These are phyloP conservation scores for Cantharellus cinnabarinus DNA, from an alignment of 768 basidiomycete species.

Conservation along the genomic window DNA sequence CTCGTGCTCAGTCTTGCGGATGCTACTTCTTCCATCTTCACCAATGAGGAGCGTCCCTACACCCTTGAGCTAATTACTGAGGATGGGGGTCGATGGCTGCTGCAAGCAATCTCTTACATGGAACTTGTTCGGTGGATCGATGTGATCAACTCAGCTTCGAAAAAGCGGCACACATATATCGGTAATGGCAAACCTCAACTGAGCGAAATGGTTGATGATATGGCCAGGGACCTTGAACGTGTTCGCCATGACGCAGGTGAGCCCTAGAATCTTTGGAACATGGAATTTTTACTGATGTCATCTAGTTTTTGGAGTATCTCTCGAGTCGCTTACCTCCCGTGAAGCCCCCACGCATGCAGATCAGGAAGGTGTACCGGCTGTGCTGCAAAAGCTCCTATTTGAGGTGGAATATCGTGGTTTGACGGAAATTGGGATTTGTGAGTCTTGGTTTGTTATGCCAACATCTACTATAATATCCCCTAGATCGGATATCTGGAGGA, in stretches of 20 bases:
- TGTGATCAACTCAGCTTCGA: conserved; percentile 48
- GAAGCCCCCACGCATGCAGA: conserved; percentile 30
- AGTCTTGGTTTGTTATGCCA: conserved; percentile 14
- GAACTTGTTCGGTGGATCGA: conserved; percentile 68
- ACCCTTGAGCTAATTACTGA: conserved; percentile 70
- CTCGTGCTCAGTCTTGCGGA: conserved; percentile 56
- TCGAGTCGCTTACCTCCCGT: conserved; percentile 45
- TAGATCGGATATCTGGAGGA: conserved; percentile 73
- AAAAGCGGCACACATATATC: conserved; percentile 60
- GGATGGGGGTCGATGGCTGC: conserved; percentile 64
- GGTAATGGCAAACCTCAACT: conserved; percentile 45
- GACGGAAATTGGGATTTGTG: conserved; percentile 68
- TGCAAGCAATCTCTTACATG: conserved; percentile 48
- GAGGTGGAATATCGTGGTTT: conserved; percentile 63
- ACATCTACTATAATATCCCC: background rate
- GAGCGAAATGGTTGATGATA: conserved; percentile 23
- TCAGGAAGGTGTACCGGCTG: conserved; percentile 35
- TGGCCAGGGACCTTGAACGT: background rate
- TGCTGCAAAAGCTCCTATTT: conserved; percentile 41
- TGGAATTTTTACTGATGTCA: background rate
- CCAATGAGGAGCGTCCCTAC: conserved; percentile 66
- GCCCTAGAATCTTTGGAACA: background rate
- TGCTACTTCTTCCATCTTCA: conserved; percentile 45
- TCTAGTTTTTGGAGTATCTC: conserved; percentile 56
- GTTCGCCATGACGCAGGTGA: conserved; percentile 1